Conservation (phyloP, 129 eudicot species). For the Artemisia argyi region DNA sequence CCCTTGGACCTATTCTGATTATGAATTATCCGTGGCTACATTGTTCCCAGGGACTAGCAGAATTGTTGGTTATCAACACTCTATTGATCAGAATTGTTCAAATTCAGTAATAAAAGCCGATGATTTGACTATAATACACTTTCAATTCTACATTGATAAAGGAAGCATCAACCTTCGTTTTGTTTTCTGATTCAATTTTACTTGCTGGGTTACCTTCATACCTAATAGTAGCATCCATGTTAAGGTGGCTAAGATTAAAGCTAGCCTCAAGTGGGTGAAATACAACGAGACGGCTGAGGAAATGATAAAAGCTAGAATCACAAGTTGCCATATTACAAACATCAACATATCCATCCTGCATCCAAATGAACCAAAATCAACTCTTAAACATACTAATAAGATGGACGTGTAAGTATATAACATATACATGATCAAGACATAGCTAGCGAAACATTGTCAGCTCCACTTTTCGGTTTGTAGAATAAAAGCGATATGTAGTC, state of each 20-base stretch:
- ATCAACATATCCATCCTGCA: conserved; percentile 87
- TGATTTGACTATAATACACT: not conserved
- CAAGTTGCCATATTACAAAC: conserved; percentile 85
- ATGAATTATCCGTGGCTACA: no score
- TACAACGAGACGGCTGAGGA: conserved; percentile 76
- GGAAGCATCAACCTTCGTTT: conserved; percentile 97
- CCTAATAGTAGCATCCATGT: conserved; percentile 64
- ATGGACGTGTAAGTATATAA: no score
- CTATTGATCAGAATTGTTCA: conserved; percentile 3
- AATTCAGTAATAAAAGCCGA: conserved; percentile 16
- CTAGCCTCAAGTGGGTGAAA: conserved; percentile 64
- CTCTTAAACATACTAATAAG: no score
- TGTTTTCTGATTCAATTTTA: conserved; percentile 66
- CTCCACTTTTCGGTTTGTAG: no score
- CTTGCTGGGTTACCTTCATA: conserved; percentile 87
- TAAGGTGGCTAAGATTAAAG: conserved; percentile 54
- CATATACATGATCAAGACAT: no score
- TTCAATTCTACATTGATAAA: conserved; percentile 57
- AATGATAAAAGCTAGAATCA: conserved; percentile 72
- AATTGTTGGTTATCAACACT: no score
- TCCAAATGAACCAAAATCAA: conserved; percentile 4
- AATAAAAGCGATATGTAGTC: no score
- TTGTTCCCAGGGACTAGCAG: no score
- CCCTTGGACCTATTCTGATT: no score
- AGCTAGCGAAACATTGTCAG: no score